Percentiles rank a stretch among this genome's conserved stretches.
Evolutionary conservation across 73 alveolate genomes (phyloP).

Genomic region (Paramecium sexaurelia): DNA sequence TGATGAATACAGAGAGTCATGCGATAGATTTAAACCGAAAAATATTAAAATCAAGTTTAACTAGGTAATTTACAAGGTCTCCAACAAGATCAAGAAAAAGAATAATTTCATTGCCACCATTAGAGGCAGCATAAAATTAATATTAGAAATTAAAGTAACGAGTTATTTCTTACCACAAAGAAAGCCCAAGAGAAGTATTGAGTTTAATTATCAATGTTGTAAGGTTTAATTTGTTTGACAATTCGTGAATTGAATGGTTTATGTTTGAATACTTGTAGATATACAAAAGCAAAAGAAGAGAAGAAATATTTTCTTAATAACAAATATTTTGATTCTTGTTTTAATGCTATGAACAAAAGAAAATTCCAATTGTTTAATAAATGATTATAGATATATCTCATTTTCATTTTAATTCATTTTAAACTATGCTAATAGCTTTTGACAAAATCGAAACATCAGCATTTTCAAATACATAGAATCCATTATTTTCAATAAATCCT

Average conservation of each 20-base stretch:
- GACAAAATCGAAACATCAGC: not conserved
- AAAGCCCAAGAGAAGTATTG: not conserved
- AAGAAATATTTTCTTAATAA: slow-evolving; percentile 7
- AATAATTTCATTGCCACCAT: not conserved
- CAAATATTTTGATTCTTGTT: not conserved
- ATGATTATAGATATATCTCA: not conserved
- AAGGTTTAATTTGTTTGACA: not conserved
- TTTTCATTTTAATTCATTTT: not conserved
- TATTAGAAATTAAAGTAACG: not conserved
- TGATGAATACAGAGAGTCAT: not conserved
- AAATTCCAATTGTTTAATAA: slow-evolving; percentile 11
- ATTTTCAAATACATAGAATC: not conserved
- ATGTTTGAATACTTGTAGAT: slow-evolving; percentile 9
- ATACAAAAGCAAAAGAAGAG: not conserved
- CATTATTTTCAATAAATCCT: slow-evolving; percentile 11
- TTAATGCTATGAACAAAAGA: not conserved
- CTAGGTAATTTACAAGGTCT: not conserved
- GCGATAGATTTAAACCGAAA: not conserved
- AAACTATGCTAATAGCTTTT: not conserved
- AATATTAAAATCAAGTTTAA: not conserved
- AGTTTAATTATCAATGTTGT: not conserved
- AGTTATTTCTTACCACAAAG: not conserved
- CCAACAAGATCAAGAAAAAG: not conserved
- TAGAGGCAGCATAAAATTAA: not conserved
- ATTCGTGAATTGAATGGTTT: slow-evolving; percentile 10